A percentile compares a stretch with the other conserved stretches of the same genome.
Evolutionary conservation across 2,329 filamentous ascomycete genomes (phyloP).

Genomic region (Clonostachys rosea): DNA sequence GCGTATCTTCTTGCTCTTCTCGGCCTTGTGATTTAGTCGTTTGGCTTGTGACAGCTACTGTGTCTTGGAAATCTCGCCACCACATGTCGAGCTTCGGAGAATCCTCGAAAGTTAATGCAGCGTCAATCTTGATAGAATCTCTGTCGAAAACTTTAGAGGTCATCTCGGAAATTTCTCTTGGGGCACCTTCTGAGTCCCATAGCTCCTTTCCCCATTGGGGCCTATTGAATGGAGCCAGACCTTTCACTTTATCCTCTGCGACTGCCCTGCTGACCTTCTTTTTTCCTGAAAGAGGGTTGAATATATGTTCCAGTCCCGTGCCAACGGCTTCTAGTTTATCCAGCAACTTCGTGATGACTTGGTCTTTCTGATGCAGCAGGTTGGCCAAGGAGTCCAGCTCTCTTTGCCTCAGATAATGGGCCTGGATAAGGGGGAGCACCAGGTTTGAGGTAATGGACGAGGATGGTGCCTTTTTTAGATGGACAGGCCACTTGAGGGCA

Average conservation of each 20-base stretch:
- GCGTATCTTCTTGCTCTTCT: neutral
- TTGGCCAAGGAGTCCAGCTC: slow-evolving; percentile 37
- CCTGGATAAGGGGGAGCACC: slow-evolving; percentile 45
- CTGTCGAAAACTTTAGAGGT: slow-evolving; percentile 34
- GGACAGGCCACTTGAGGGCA: slow-evolving; percentile 61
- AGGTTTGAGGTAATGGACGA: slow-evolving; percentile 40
- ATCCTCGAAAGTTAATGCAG: slow-evolving; percentile 19
- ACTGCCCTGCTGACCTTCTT: slow-evolving; percentile 35
- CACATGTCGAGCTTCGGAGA: slow-evolving; percentile 36
- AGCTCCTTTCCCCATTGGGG: slow-evolving; percentile 27
- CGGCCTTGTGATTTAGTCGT: slow-evolving; percentile 4
- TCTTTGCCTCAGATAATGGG: slow-evolving; percentile 29
- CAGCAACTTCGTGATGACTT: slow-evolving; percentile 40
- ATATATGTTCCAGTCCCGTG: slow-evolving; percentile 47
- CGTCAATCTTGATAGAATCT: slow-evolving; percentile 19
- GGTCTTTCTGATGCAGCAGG: slow-evolving; percentile 44
- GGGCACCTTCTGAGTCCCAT: slow-evolving; percentile 9
- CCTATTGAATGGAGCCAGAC: slow-evolving; percentile 43
- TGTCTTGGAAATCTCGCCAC: slow-evolving; percentile 39
- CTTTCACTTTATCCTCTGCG: slow-evolving; percentile 44
- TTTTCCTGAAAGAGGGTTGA: slow-evolving; percentile 43
- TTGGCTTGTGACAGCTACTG: slow-evolving; percentile 12
- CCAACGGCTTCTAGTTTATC: slow-evolving; percentile 51
- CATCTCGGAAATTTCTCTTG: slow-evolving; percentile 26
- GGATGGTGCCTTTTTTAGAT: slow-evolving; percentile 40